phyloP scores from a whole-genome alignment of 176 grass and related monocot genomes.

The Puya raimondii region DNA sequence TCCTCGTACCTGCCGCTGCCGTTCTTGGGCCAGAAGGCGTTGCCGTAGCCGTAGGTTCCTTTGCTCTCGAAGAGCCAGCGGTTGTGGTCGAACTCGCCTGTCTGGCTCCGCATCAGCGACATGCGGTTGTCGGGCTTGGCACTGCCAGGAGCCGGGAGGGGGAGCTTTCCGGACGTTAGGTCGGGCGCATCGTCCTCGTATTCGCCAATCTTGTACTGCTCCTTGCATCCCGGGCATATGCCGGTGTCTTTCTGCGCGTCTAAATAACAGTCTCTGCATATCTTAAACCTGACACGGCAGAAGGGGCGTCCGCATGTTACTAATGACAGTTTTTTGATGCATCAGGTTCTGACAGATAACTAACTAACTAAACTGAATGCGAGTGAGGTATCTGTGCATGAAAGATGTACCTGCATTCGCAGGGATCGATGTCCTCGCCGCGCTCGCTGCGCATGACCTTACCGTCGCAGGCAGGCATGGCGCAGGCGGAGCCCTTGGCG shows the following conservation, averaged over 20 bases:
- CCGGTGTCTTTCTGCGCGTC: conserved; percentile 71
- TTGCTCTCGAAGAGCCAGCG: conserved; percentile 94
- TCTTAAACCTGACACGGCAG: conserved; percentile 50
- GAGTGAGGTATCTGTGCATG: too few relatives aligned
- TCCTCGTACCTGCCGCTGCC: conserved; percentile 49
- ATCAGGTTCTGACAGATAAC: too few relatives aligned
- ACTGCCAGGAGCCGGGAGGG: conserved; percentile 44
- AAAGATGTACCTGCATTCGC: conserved; percentile 50
- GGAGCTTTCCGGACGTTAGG: conserved; percentile 22
- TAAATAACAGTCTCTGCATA: conserved; percentile 89
- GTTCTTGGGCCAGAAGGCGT: conserved; percentile 56
- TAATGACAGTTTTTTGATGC: too few relatives aligned
- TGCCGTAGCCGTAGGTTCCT: conserved; percentile 91
- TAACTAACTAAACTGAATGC: too few relatives aligned
- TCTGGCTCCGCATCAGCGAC: conserved; percentile 53
- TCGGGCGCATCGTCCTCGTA: conserved; percentile 56
- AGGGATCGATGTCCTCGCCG: conserved; percentile 65
- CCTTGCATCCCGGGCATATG: conserved; percentile 83
- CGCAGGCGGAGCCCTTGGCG: conserved; percentile 45
- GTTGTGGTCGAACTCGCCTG: conserved; percentile 86
- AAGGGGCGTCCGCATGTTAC: too few relatives aligned
- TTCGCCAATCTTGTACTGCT: conserved; percentile 85
- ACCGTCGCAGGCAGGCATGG: conserved; percentile 86
- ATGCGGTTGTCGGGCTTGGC: conserved; percentile 9
- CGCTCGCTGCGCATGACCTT: conserved; percentile 78